Evolutionary conservation across 495 filamentous ascomycete genomes (phyloP).

Genomic region (Filosporella fistucella): DNA sequence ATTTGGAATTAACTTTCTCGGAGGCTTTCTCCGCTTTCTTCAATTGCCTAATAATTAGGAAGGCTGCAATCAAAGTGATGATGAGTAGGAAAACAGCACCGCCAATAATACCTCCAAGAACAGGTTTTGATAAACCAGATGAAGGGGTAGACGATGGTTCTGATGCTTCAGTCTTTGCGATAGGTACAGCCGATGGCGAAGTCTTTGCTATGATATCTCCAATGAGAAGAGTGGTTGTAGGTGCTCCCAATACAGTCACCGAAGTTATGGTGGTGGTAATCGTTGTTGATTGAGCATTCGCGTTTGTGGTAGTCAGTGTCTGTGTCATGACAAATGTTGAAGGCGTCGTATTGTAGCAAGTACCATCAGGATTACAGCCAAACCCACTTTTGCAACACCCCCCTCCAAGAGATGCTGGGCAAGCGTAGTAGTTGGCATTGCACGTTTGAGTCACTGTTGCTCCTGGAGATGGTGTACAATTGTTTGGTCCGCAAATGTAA

Average conservation of each 20-base stretch:
- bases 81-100: constrained; percentile 16
- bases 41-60: constrained; percentile 17
- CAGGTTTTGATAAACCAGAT: constrained; percentile 11
- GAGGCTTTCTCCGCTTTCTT: constrained; percentile 17
- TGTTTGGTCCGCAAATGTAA: constrained; percentile 14
- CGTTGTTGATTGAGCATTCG: constrained; percentile 7
- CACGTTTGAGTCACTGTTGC: constrained; percentile 16
- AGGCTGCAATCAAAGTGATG: constrained; percentile 14
- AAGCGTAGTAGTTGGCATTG: constrained; percentile 5
- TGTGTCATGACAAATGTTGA: constrained; percentile 17
- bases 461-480: constrained; percentile 16
- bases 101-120: constrained; percentile 23
- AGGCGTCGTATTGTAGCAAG: no score
- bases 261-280: constrained; percentile 16
- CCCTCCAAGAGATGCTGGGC: constrained; percentile 14
- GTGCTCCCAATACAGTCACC: constrained; percentile 1
- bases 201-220: constrained; percentile 11
- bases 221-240: constrained; percentile 7
- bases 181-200: neutral
- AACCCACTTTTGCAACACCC: constrained; percentile 21
- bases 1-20: constrained; percentile 7
- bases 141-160: constrained; percentile 4
- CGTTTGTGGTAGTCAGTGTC: constrained; percentile 18
- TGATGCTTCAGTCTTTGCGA: constrained; percentile 13
- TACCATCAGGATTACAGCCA: no score